Percentiles rank a stretch among this genome's conserved stretches.
Conservation (phyloP, 768 basidiomycete species). For the Tulasnella sp. region DNA sequence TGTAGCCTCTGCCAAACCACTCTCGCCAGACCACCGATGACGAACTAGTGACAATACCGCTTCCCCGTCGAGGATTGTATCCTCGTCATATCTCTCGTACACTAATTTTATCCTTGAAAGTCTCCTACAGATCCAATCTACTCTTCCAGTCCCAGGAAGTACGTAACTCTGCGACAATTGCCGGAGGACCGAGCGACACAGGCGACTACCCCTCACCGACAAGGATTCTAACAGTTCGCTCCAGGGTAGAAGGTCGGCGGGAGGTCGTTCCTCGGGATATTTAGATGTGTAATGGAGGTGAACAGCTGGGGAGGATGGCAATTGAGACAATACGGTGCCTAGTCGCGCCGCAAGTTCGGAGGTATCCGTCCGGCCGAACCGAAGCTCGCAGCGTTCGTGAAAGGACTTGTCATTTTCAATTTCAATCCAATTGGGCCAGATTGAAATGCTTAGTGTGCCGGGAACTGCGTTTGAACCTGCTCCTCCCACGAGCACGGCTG, state of each 20-base stretch:
- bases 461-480: not conserved
- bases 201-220: not conserved
- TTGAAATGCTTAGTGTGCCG: not conserved
- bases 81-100: not conserved
- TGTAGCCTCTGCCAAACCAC: not conserved
- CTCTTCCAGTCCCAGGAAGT: not conserved
- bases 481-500: not conserved
- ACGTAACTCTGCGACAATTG: not conserved
- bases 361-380: not conserved
- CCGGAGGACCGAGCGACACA: not conserved
- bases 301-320: not conserved
- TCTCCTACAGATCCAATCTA: not conserved
- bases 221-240: not conserved
- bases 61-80: not conserved
- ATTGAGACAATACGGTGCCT: not conserved
- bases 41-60: not conserved
- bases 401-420: not conserved
- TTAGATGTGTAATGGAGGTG: not conserved
- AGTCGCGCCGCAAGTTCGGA: not conserved
- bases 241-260: not conserved
- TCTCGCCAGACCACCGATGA: not conserved
- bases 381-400: not conserved
- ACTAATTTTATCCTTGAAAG: not conserved
- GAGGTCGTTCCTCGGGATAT: not conserved
- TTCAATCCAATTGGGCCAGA: not conserved